phyloP scores from a whole-genome alignment of 148 eudicot genomes.

The Talinum fruticosum region DNA sequence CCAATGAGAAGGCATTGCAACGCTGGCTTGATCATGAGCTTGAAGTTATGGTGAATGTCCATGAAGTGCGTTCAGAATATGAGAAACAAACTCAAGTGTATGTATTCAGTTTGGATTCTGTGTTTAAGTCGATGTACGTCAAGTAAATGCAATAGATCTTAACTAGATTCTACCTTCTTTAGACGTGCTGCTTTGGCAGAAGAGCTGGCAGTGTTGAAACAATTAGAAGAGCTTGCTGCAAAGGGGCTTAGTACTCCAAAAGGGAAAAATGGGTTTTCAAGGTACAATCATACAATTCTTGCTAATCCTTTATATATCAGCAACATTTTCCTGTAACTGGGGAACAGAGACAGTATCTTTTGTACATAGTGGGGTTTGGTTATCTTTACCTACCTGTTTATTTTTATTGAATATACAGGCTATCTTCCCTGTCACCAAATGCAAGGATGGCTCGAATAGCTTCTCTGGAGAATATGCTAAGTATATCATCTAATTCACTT shows the following conservation, averaged over 20 bases:
- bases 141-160: not conserved
- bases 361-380: not conserved
- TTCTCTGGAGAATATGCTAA: conserved; percentile 88
- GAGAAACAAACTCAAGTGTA: conserved; percentile 99
- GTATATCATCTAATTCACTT: conserved; percentile 90
- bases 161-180: conserved; percentile 26
- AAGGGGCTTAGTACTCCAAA: conserved; percentile 92
- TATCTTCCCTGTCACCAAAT: conserved; percentile 81
- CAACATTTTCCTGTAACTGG: not conserved
- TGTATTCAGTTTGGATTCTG: conserved; percentile 27
- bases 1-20: conserved; percentile 86
- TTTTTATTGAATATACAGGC: conserved; percentile 40
- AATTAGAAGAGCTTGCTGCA: conserved; percentile 78
- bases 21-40: conserved; percentile 99
- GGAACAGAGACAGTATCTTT: not conserved
- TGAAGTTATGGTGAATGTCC: conserved; percentile 96
- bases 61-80: conserved; percentile 94
- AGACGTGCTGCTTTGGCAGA: conserved; percentile 97
- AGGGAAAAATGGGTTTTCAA: conserved; percentile 83
- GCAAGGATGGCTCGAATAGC: conserved; percentile 95
- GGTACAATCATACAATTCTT: conserved; percentile 58
- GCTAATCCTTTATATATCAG: not conserved
- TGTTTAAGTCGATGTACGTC: conserved; percentile 5
- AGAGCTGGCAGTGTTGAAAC: conserved; percentile 90
- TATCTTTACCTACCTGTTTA: conserved; percentile 13